Evolutionary conservation across 2,329 filamentous ascomycete species (phyloP), one percentile per base, ranked within the genome.

Genomic region (Fusarium solani-melongenae): DNA sequence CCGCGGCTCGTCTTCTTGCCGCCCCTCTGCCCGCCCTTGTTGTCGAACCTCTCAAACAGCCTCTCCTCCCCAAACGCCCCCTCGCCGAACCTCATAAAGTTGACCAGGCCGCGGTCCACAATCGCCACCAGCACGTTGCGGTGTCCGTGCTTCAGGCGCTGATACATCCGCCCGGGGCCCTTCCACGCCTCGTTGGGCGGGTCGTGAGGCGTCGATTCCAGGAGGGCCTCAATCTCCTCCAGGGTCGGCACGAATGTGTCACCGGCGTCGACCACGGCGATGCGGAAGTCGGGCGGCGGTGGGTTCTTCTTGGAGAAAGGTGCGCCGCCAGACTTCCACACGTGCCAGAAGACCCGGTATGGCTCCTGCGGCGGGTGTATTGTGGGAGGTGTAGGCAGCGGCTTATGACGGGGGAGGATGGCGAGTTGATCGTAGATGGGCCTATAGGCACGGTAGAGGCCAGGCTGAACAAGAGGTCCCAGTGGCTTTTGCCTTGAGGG

Each of bases 51-150:
- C 78, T 92, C 90, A 77, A 91, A 94, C 39, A 98, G 78, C 81
- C 84, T 90, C 82, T 97, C 94, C 71, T 90, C 88, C 0, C 88
- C 92, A 82, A 98, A 98, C 1, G 92, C 92, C 12, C 91, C 91
- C 84, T 98, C 95, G 2, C 89, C 91, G 67, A 98, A 88, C 27
- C 93, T 87, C 78, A 98, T 86, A 80, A 96, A 98, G 81, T 96
- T 98, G 53, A 95, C 92, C 24, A 98, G 88, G 0, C 96, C 96
- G 71, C 94, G 90, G 80, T 98, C 96, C 36, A 98, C 95, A 3
- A 98, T 89, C 0, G 95, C 96, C 27, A 99, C 81, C 36, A 98
- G 86, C 34, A 96, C 93, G 81, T 94, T 96, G 73, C 94, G 89
- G 81, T 92, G 91, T 2, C 95, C 96, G 78, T 97, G 91, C 82